A percentile compares a stretch with the other conserved stretches of the same genome.
Evolutionary conservation across 768 basidiomycete species (phyloP).

Genomic region (Pleurotus tuoliensis): DNA sequence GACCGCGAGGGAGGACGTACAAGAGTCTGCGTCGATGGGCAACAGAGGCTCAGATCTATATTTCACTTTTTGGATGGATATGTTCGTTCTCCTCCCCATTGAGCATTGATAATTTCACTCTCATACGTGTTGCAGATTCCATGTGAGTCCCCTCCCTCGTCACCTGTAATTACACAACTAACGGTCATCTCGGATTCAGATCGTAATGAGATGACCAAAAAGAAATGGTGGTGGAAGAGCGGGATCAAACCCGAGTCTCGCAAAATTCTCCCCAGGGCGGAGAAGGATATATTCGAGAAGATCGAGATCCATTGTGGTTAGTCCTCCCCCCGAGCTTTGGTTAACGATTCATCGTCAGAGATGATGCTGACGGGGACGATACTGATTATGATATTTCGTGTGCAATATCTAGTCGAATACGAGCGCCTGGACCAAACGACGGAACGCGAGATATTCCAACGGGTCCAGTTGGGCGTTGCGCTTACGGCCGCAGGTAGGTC

Average conservation of each 20-base stretch:
- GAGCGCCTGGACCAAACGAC: constrained; percentile 42
- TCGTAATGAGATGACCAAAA: constrained; percentile 52
- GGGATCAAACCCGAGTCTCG: constrained; percentile 31
- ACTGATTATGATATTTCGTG: no score
- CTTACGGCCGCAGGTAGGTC: constrained; percentile 66
- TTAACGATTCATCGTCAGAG: no score
- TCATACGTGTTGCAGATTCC: constrained; percentile 11
- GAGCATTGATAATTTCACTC: no score
- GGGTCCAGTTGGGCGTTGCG: constrained; percentile 77
- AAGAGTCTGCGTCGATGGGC: constrained; percentile 75
- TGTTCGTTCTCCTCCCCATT: constrained; percentile 25
- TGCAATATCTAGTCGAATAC: constrained; percentile 58
- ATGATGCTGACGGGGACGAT: no score
- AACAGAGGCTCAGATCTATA: constrained; percentile 80
- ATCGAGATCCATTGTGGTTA: constrained; percentile 69
- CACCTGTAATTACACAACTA: no score
- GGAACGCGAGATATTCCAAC: constrained; percentile 79
- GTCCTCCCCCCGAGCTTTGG: constrained; percentile 13
- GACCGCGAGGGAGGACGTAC: constrained; percentile 53
- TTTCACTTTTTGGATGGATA: constrained; percentile 71
- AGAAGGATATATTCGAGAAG: constrained; percentile 45
- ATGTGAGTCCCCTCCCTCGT: constrained; percentile 12
- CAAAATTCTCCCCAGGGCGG: constrained; percentile 49
- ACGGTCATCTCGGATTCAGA: constrained; percentile 30
- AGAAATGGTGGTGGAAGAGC: constrained; percentile 59